Evolutionary conservation across 345 rosid genomes (phyloP).

Genomic region (Draba incana): DNA sequence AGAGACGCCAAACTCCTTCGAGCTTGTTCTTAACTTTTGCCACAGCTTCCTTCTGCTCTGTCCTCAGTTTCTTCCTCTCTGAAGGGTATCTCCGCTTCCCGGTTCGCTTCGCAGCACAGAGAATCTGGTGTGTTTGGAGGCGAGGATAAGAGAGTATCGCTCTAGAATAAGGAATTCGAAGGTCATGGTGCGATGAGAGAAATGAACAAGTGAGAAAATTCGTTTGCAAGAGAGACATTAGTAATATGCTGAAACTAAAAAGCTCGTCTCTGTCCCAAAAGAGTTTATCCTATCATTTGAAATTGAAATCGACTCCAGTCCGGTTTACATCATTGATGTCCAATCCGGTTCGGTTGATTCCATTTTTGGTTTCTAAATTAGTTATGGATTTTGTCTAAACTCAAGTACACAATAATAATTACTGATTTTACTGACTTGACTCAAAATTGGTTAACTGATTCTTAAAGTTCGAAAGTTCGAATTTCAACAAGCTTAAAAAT

Average conservation of each 20-base stretch:
- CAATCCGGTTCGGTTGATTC: constrained; percentile 21
- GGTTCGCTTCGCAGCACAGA: constrained; percentile 70
- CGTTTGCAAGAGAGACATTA: constrained; percentile 42
- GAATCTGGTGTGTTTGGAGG: constrained; percentile 39
- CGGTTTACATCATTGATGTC: constrained; percentile 21
- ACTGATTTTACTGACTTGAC: no score
- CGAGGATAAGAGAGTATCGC: constrained; percentile 30
- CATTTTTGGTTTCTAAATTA: background rate
- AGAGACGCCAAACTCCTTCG: constrained; percentile 84
- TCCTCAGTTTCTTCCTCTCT: constrained; percentile 82
- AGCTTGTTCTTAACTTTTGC: constrained; percentile 62
- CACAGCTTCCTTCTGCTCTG: constrained; percentile 58
- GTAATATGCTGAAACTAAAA: background rate
- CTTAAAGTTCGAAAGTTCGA: no score
- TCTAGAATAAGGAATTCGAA: constrained; percentile 30
- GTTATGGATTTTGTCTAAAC: no score
- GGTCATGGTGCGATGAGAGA: constrained; percentile 25
- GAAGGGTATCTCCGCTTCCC: constrained; percentile 92
- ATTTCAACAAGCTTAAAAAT: no score
- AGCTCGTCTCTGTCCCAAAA: constrained; percentile 10
- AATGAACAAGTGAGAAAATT: constrained; percentile 37
- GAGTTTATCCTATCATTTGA: constrained; percentile 33
- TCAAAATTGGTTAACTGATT: no score
- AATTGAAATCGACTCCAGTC: constrained; percentile 17
- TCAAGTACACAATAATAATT: no score